These are phyloP conservation scores for Chrysoporthe puriensis DNA, from an alignment of 2,329 filamentous ascomycete species.

Conservation along the genomic window DNA sequence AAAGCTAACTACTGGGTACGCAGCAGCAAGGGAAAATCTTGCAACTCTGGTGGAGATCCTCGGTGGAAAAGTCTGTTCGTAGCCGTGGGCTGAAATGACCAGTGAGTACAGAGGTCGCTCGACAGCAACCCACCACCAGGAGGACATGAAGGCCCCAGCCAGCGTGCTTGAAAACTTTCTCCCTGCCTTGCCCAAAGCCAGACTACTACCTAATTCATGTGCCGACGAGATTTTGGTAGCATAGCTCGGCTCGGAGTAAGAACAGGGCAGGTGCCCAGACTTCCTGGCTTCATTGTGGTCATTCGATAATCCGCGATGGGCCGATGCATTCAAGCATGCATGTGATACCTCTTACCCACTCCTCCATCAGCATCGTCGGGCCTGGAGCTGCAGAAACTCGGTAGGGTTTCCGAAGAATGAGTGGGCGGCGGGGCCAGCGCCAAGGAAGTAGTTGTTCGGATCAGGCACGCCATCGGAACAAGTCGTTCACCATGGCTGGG, in stretches of 20 bases:
- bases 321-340: background rate
- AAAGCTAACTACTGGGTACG: background rate
- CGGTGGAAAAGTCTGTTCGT: background rate
- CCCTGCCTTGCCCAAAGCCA: background rate
- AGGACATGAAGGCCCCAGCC: no score
- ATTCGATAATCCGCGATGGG: background rate
- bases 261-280: background rate
- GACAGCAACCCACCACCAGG: background rate
- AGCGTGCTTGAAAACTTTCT: background rate
- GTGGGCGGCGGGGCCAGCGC: background rate
- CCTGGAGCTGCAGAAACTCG: background rate
- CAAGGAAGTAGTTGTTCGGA: background rate
- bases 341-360: background rate
- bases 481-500: background rate
- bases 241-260: slow-evolving; percentile 5
- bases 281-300: background rate
- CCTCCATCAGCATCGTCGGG: background rate
- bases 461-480: background rate
- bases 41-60: background rate
- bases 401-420: background rate
- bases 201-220: background rate
- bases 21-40: background rate
- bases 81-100: background rate
- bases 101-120: background rate
- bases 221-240: background rate